These are phyloP conservation scores for Trichosporon ovoides DNA, from an alignment of 1,284 basidiomycete genomes.

Conservation along the genomic window DNA sequence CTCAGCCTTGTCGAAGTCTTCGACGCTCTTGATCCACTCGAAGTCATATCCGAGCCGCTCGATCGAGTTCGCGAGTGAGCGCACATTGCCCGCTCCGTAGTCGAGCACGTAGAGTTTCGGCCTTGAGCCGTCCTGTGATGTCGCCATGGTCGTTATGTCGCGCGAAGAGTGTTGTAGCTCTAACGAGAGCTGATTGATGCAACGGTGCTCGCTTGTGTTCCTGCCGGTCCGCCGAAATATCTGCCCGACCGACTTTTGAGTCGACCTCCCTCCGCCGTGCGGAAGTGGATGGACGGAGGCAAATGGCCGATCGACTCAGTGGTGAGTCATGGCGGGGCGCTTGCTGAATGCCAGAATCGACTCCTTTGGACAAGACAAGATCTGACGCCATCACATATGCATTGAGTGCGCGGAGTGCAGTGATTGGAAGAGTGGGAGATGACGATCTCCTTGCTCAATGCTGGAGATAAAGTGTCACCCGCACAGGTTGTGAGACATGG, in stretches of 20 bases:
- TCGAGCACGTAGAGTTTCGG: conserved; percentile 76
- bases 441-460: too few relatives aligned
- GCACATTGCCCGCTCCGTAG: conserved; percentile 60
- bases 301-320: neutral
- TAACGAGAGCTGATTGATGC: neutral
- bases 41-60: conserved; percentile 72
- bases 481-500: too few relatives aligned
- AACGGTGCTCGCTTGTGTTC: neutral
- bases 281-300: neutral
- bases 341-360: too few relatives aligned
- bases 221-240: neutral
- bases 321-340: too few relatives aligned
- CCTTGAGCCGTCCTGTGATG: conserved; percentile 9
- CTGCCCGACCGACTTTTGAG: neutral
- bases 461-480: too few relatives aligned
- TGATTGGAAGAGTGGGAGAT: too few relatives aligned
- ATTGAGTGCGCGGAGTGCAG: too few relatives aligned
- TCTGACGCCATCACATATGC: too few relatives aligned
- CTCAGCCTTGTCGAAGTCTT: conserved; percentile 81
- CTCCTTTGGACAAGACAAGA: too few relatives aligned
- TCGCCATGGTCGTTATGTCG: neutral
- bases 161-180: neutral
- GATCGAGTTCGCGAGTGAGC: conserved; percentile 5
- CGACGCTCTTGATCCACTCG: conserved; percentile 79
- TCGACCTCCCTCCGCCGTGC: neutral